Conservation (phyloP, 495 filamentous ascomycete genomes). For the Hyphodiscus hymeniophilus region DNA sequence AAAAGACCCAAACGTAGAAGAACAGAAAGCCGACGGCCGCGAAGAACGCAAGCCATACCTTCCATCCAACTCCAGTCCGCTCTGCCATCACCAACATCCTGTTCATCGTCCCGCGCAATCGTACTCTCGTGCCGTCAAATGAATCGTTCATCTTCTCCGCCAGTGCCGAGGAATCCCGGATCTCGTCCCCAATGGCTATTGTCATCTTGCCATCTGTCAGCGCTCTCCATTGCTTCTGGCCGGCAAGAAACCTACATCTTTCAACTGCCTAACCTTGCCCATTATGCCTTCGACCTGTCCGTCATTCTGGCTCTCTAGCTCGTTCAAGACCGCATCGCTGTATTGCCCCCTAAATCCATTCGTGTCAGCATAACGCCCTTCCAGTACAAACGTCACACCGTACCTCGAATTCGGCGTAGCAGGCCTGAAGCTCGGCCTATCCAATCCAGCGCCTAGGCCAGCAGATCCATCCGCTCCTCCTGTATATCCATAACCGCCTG, state of each 20-base stretch:
- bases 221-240: not conserved
- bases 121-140: constrained; percentile 75
- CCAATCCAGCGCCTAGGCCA: constrained; percentile 20
- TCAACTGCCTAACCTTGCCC: constrained; percentile 85
- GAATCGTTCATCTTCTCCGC: constrained; percentile 84
- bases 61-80: constrained; percentile 87
- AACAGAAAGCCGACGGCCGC: constrained; percentile 71
- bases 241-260: constrained; percentile 58
- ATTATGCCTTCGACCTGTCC: constrained; percentile 80
- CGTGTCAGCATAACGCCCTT: not conserved
- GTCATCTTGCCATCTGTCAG: constrained; percentile 57
- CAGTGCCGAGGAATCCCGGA: constrained; percentile 74
- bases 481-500: constrained; percentile 56
- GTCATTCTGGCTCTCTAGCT: constrained; percentile 94
- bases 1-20: constrained; percentile 85
- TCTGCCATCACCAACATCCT: constrained; percentile 95
- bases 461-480: constrained; percentile 27
- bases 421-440: constrained; percentile 37
- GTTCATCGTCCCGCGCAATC: constrained; percentile 88
- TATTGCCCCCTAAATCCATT: constrained; percentile 68
- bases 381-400: constrained; percentile 20
- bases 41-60: constrained; percentile 86
- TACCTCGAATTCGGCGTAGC: constrained; percentile 84
- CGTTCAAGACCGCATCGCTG: constrained; percentile 83
- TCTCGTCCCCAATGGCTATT: constrained; percentile 87